phyloP scores from a whole-genome alignment of 2,329 filamentous ascomycete genomes.

The Byssoonygena ceratinophila region DNA sequence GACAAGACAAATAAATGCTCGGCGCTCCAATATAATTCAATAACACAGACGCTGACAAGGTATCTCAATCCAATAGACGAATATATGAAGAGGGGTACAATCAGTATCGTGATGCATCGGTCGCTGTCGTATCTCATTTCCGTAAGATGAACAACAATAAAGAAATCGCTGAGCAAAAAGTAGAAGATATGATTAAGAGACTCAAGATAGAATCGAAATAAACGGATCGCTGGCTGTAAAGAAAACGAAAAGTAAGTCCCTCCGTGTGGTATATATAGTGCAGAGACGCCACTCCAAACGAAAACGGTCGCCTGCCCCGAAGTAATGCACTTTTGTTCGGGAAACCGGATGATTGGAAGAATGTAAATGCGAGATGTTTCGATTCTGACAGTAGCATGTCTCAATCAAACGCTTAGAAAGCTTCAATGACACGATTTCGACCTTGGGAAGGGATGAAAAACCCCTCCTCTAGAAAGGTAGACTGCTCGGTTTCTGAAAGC shows the following conservation, averaged over 20 bases:
- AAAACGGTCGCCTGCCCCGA: background rate
- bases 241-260: background rate
- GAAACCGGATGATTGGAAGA: background rate
- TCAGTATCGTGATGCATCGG: background rate
- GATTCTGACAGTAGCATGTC: background rate
- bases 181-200: background rate
- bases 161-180: background rate
- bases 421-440: constrained; percentile 38
- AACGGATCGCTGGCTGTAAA: background rate
- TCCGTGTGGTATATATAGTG: background rate
- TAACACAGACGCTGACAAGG: background rate
- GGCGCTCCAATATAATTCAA: background rate
- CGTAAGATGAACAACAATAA: background rate
- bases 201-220: background rate
- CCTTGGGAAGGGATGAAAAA: constrained; percentile 40
- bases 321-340: background rate
- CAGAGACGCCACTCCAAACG: background rate
- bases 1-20: background rate
- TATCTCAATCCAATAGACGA: background rate
- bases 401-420: constrained; percentile 31
- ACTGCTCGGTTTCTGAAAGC: constrained; percentile 22
- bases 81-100: background rate
- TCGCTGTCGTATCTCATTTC: constrained; percentile 1
- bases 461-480: constrained; percentile 39
- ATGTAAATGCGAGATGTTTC: too few species aligned